These are phyloP conservation scores for Penicillium sp. DNA, from an alignment of 2,329 filamentous ascomycete species.

Conservation along the genomic window DNA sequence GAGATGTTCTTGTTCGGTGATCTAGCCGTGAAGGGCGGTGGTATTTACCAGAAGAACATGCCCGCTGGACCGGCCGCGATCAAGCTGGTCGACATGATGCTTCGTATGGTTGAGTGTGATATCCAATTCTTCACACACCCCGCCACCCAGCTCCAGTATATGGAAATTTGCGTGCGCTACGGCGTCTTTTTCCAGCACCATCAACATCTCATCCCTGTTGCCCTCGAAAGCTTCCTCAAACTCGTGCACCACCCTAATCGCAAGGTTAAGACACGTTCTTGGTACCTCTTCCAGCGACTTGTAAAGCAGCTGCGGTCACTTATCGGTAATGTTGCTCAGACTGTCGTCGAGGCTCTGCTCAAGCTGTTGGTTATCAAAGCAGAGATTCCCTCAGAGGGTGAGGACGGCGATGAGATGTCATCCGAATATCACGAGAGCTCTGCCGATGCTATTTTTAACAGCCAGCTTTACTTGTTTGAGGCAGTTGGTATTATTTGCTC, in stretches of 20 bases:
- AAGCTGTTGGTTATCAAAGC: conserved; percentile 91
- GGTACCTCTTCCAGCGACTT: conserved; percentile 95
- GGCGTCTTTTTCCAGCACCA: conserved; percentile 89
- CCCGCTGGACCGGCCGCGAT: conserved; percentile 79
- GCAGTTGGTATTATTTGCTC: conserved; percentile 92
- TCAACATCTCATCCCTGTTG: conserved; percentile 77
- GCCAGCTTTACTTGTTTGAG: conserved; percentile 92
- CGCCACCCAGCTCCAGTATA: conserved; percentile 91
- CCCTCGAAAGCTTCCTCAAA: conserved; percentile 88
- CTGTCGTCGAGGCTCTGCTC: conserved; percentile 84
- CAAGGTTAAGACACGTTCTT: conserved; percentile 86
- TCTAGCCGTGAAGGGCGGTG: conserved; percentile 84
- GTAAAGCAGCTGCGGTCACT: conserved; percentile 84
- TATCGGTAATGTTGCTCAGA: conserved; percentile 87
- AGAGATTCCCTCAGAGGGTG: conserved; percentile 76
- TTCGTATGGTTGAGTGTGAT: conserved; percentile 90
- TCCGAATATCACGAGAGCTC: conserved; percentile 90
- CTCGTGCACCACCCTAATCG: conserved; percentile 87
- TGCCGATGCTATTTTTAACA: conserved; percentile 86
- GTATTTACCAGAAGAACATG: conserved; percentile 82
- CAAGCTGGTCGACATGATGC: conserved; percentile 88
- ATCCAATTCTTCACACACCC: conserved; percentile 87
- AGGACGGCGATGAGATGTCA: conserved; percentile 87
- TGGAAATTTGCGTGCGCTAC: conserved; percentile 98
- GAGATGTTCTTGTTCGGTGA: conserved; percentile 98